phyloP scores from a whole-genome alignment of 2,329 filamentous ascomycete species.

The Fusarium penzigii region DNA sequence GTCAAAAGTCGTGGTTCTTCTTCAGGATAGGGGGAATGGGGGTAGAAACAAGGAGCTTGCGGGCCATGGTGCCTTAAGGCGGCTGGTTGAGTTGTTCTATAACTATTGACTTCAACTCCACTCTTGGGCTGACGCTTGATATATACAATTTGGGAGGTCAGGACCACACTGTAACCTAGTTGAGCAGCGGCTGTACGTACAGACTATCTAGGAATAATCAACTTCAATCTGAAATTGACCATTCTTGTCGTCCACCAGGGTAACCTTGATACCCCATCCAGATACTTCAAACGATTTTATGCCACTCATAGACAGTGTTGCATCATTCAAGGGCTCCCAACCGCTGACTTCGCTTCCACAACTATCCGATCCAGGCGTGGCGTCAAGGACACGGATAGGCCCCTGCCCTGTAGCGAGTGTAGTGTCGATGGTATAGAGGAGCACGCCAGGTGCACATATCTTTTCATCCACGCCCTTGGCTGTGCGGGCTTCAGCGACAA shows the following conservation, averaged over 20 bases:
- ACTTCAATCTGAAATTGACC: too few relatives aligned
- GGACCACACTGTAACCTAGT: too few relatives aligned
- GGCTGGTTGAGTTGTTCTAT: too few relatives aligned
- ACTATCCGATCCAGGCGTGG: slow-evolving; percentile 30
- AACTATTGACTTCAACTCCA: too few relatives aligned
- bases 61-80: too few relatives aligned
- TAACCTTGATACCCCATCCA: slow-evolving; percentile 18
- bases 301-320: slow-evolving; percentile 24
- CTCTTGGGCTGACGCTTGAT: too few relatives aligned
- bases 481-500: slow-evolving; percentile 37
- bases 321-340: slow-evolving; percentile 32
- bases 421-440: slow-evolving; percentile 39
- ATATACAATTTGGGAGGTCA: too few relatives aligned
- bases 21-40: too few relatives aligned
- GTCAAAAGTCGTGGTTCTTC: too few relatives aligned
- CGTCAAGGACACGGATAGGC: slow-evolving; percentile 35
- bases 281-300: slow-evolving; percentile 6
- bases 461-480: slow-evolving; percentile 24
- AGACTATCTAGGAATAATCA: too few relatives aligned
- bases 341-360: slow-evolving; percentile 24
- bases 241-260: neutral
- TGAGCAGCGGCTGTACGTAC: too few relatives aligned
- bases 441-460: slow-evolving; percentile 35
- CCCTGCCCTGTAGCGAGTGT: slow-evolving; percentile 29
- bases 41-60: too few relatives aligned